Conservation (phyloP, 2,329 filamentous ascomycete species). For the Didymella keratinophila region DNA sequence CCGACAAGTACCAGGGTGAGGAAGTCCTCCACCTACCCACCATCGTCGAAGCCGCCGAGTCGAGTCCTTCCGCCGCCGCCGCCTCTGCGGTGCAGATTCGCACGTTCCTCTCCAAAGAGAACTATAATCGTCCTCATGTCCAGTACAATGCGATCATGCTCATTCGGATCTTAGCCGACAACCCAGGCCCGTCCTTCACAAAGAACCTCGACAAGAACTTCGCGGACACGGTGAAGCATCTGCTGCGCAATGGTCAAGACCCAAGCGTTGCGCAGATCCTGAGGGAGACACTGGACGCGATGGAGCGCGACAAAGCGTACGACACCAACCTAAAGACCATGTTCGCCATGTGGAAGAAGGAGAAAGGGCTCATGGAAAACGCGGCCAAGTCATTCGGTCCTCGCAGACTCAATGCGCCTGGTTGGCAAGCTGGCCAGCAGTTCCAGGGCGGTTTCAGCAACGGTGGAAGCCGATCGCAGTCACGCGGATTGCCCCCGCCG, state of each 20-base stretch:
- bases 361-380: slow-evolving; percentile 65
- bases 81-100: slow-evolving; percentile 83
- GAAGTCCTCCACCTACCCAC: slow-evolving; percentile 91
- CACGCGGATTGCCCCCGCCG: slow-evolving; percentile 65
- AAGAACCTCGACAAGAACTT: slow-evolving; percentile 88
- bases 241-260: slow-evolving; percentile 76
- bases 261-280: slow-evolving; percentile 83
- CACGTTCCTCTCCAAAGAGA: slow-evolving; percentile 79
- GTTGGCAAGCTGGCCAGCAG: slow-evolving; percentile 44
- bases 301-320: slow-evolving; percentile 74
- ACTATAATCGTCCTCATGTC: slow-evolving; percentile 69
- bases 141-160: slow-evolving; percentile 99
- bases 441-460: slow-evolving; percentile 32
- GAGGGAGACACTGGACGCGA: slow-evolving; percentile 82
- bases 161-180: slow-evolving; percentile 87
- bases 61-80: slow-evolving; percentile 82
- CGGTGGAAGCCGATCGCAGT: slow-evolving; percentile 27
- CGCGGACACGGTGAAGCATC: slow-evolving; percentile 74
- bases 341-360: slow-evolving; percentile 86
- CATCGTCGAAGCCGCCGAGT: slow-evolving; percentile 95
- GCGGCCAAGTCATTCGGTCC: slow-evolving; percentile 48
- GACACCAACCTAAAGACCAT: slow-evolving; percentile 78
- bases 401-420: slow-evolving; percentile 55
- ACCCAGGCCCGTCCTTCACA: slow-evolving; percentile 91
- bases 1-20: slow-evolving; percentile 66